Conservation (phyloP, 148 eudicot genomes). For the Heliosperma pusillum region DNA sequence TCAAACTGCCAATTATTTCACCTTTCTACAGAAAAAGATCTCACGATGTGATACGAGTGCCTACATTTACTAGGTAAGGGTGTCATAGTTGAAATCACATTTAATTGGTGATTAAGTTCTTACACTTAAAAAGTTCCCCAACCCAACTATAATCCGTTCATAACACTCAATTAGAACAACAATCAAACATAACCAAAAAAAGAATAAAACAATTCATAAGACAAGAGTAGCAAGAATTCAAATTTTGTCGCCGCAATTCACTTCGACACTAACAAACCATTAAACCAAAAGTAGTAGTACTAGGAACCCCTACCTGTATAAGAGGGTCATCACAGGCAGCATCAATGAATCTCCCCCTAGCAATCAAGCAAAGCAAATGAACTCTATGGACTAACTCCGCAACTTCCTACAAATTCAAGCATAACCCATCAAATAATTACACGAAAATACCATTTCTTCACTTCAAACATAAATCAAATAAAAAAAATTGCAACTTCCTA, state of each 20-base stretch:
- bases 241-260: not conserved
- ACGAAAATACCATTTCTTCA: not conserved
- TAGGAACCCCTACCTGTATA: conserved; percentile 56
- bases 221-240: not conserved
- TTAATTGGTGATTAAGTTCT: not conserved
- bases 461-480: not conserved
- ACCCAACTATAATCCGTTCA: not conserved
- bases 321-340: conserved; percentile 82
- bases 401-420: conserved; percentile 47
- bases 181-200: not conserved
- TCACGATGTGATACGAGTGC: not conserved
- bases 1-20: not conserved
- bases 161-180: not conserved
- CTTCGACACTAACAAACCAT: not conserved
- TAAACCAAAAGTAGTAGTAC: not conserved
- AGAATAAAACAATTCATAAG: not conserved
- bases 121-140: not conserved
- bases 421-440: not conserved
- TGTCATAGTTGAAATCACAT: not conserved
- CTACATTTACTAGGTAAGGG: not conserved
- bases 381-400: conserved; percentile 89
- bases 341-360: conserved; percentile 83
- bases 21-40: not conserved
- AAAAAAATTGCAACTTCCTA: conserved; percentile 54
- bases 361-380: conserved; percentile 85